Conservation (phyloP, 2,329 filamentous ascomycete genomes). For the Botryosphaeria dothidea region DNA sequence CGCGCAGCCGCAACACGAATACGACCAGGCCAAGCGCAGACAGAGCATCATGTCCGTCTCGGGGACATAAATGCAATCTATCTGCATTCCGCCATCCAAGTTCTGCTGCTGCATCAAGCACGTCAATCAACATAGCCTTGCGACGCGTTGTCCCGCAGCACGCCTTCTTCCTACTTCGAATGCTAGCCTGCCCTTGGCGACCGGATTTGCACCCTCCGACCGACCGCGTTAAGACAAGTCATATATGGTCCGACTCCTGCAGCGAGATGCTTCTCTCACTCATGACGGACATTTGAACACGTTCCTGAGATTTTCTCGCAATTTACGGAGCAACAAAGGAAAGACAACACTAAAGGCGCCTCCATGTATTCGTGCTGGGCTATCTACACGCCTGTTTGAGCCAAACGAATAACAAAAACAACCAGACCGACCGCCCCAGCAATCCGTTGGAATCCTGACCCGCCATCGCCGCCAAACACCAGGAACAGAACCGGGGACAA, state of each 20-base stretch:
- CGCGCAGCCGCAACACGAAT: slow-evolving; percentile 8
- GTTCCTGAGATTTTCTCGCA: too few relatives aligned
- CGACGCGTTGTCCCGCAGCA: background rate
- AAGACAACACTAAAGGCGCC: background rate
- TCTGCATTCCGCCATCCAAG: too few relatives aligned
- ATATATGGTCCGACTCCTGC: background rate
- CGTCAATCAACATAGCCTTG: background rate
- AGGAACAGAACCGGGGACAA: slow-evolving; percentile 4
- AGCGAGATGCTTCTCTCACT: too few relatives aligned
- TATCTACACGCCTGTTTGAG: slow-evolving; percentile 8
- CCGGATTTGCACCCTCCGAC: background rate
- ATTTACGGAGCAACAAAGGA: too few relatives aligned
- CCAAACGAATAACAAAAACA: background rate
- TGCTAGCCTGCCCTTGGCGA: background rate
- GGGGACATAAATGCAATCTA: background rate
- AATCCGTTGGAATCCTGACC: background rate
- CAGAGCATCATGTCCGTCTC: background rate
- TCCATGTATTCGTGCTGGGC: slow-evolving; percentile 1
- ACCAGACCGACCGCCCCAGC: background rate
- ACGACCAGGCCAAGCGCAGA: background rate
- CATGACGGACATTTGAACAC: too few relatives aligned
- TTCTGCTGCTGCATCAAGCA: background rate
- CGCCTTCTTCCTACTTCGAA: background rate
- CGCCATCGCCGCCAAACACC: slow-evolving; percentile 5
- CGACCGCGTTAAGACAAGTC: background rate